These are phyloP conservation scores for Auriscalpium vulgare DNA, from an alignment of 768 basidiomycete genomes.

Conservation along the genomic window DNA sequence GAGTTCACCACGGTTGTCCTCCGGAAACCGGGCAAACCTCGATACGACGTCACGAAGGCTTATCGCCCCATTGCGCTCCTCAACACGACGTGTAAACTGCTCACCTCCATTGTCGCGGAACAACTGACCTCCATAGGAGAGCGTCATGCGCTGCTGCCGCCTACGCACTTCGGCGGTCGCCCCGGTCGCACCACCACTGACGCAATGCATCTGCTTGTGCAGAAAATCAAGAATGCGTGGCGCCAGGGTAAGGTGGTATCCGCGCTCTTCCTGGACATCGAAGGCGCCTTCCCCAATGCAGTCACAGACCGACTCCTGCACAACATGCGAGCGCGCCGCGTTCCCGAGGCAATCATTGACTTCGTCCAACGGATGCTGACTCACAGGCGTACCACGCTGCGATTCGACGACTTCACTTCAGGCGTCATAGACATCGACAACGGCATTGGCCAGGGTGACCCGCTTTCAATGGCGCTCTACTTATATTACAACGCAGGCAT, in stretches of 20 bases:
- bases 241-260: constrained; percentile 24
- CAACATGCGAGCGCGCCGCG: constrained; percentile 22
- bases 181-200: not conserved
- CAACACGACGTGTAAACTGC: constrained; percentile 11
- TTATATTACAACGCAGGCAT: constrained; percentile 18
- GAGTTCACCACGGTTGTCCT: constrained; percentile 8
- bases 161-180: not conserved
- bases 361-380: constrained; percentile 7
- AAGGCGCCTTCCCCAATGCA: constrained; percentile 36
- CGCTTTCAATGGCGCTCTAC: constrained; percentile 17
- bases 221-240: constrained; percentile 20
- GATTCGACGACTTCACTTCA: constrained; percentile 13
- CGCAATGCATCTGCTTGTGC: constrained; percentile 1
- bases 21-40: constrained; percentile 15
- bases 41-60: constrained; percentile 13
- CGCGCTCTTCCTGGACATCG: constrained; percentile 33
- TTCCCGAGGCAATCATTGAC: constrained; percentile 20
- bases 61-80: constrained; percentile 17
- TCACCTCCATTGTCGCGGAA: constrained; percentile 6
- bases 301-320: constrained; percentile 24
- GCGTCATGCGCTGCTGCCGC: not conserved
- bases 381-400: constrained; percentile 5
- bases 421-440: constrained; percentile 1
- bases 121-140: not conserved
- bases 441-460: constrained; percentile 19